A percentile compares a stretch with the other conserved stretches of the same genome.
Conservation (phyloP, 23 red algal genomes). For the Gracilaria caudata region DNA sequence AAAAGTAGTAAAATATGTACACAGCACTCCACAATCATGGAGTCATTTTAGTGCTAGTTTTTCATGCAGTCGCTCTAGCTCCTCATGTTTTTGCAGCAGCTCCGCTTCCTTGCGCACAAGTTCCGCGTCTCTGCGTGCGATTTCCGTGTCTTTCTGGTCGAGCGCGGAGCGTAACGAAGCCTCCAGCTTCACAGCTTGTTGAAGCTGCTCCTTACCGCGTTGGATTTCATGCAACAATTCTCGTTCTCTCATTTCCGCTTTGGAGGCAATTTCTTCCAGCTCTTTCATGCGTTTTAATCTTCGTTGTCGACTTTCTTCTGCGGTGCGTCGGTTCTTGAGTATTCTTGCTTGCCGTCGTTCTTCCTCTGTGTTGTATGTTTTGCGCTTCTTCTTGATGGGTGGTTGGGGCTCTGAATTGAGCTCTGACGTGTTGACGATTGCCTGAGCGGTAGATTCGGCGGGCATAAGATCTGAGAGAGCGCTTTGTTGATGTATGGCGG, state of each 20-base stretch:
- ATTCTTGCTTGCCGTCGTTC: slow-evolving; percentile 72
- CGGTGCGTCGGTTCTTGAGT: slow-evolving; percentile 72
- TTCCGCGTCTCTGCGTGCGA: slow-evolving; percentile 27
- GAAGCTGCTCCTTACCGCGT: slow-evolving; percentile 21
- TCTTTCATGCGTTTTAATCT: slow-evolving; percentile 74
- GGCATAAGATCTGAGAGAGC: slow-evolving; percentile 25
- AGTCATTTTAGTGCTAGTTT: slow-evolving; percentile 15
- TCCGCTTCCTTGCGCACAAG: slow-evolving; percentile 15
- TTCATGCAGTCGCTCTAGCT: slow-evolving; percentile 23
- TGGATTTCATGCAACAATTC: slow-evolving; percentile 47
- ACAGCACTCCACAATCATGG: background rate
- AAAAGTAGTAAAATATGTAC: slow-evolving; percentile 1
- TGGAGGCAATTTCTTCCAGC: slow-evolving; percentile 44
- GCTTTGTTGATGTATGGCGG: slow-evolving; percentile 12
- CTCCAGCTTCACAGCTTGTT: slow-evolving; percentile 23
- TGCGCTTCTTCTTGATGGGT: slow-evolving; percentile 48
- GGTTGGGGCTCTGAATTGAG: background rate
- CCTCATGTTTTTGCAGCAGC: background rate
- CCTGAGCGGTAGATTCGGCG: slow-evolving; percentile 17
- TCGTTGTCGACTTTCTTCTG: slow-evolving; percentile 74
- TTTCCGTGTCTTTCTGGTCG: slow-evolving; percentile 1
- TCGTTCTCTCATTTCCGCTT: slow-evolving; percentile 47
- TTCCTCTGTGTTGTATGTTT: slow-evolving; percentile 70
- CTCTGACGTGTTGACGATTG: slow-evolving; percentile 12
- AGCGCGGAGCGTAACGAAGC: background rate